Conservation (phyloP, 768 basidiomycete species). For the Russula virescens region DNA sequence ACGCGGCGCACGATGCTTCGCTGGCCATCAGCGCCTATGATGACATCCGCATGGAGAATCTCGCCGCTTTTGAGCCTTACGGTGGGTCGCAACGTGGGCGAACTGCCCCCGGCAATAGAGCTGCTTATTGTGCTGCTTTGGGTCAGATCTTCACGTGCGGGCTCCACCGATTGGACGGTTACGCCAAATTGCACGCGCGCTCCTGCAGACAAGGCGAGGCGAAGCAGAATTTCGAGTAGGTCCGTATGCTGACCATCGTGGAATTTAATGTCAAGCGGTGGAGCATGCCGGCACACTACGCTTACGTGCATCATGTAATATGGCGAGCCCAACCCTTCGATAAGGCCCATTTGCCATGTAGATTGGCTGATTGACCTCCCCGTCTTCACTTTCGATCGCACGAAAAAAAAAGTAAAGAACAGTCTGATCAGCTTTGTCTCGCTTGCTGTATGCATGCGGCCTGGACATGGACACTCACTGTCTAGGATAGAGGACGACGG, state of each 20-base stretch:
- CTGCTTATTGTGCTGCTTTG: conserved; percentile 1
- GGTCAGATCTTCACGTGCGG: conserved; percentile 5
- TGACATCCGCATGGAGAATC: conserved; percentile 27
- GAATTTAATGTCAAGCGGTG: conserved; percentile 3
- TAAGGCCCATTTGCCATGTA: conserved; percentile 15
- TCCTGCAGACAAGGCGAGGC: conserved; percentile 21
- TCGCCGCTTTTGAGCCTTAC: conserved; percentile 27
- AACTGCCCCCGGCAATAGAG: conserved; percentile 6
- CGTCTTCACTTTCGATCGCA: conserved; percentile 20
- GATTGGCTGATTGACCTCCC: conserved; percentile 14
- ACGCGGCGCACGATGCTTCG: conserved; percentile 24
- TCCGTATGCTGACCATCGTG: conserved; percentile 20
- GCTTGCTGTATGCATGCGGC: too few relatives aligned
- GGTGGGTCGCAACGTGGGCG: conserved; percentile 17
- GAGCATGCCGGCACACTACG: not conserved
- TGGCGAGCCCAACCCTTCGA: conserved; percentile 21
- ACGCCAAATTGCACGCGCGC: conserved; percentile 18
- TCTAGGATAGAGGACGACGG: conserved; percentile 13
- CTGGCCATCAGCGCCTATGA: conserved; percentile 29
- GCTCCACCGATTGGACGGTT: conserved; percentile 16
- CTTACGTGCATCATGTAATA: conserved; percentile 23
- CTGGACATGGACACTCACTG: conserved; percentile 13
- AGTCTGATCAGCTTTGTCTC: not conserved
- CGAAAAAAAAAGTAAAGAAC: not conserved
- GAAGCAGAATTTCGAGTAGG: conserved; percentile 14